phyloP scores from a whole-genome alignment of 2,329 filamentous ascomycete species.

The Simplicillium aogashimaense region DNA sequence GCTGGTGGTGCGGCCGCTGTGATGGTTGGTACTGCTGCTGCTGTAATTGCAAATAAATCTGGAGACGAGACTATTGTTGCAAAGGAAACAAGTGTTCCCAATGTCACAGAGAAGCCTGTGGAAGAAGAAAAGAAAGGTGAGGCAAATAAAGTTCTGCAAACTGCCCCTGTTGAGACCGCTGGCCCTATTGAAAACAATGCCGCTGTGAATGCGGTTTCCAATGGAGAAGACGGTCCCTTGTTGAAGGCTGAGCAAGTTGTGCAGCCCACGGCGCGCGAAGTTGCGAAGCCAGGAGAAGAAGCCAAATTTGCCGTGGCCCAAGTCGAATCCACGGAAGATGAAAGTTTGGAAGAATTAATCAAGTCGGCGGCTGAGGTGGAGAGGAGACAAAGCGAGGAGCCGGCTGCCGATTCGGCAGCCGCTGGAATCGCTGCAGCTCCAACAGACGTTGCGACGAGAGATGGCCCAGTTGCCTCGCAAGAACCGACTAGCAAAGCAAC shows the following conservation, averaged over 20 bases:
- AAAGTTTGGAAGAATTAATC: too few relatives aligned
- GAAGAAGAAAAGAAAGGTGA: slow-evolving; percentile 2
- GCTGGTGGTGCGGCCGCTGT: slow-evolving; percentile 2
- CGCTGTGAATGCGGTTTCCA: slow-evolving; percentile 3
- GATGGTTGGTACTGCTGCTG: slow-evolving; percentile 2
- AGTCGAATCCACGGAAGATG: not conserved
- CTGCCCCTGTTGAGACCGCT: not conserved
- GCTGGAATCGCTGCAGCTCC: slow-evolving; percentile 1
- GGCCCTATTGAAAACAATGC: slow-evolving; percentile 1
- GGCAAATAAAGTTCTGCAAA: not conserved
- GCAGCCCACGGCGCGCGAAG: slow-evolving; percentile 1
- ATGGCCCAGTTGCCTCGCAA: not conserved
- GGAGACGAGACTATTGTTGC: slow-evolving; percentile 1
- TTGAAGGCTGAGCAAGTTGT: too few relatives aligned
- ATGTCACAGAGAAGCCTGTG: slow-evolving; percentile 2
- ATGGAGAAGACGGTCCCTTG: too few relatives aligned
- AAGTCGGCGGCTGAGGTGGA: too few relatives aligned
- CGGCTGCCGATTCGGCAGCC: not conserved
- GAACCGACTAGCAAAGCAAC: not conserved
- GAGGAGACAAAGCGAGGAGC: slow-evolving; percentile 1
- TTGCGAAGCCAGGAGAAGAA: not conserved
- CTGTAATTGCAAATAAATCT: slow-evolving; percentile 2
- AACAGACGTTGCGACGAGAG: not conserved
- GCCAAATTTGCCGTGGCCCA: not conserved
- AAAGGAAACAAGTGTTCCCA: slow-evolving; percentile 2